phyloP scores from a whole-genome alignment of 305 asterid genomes.

The Rubia peregrina region DNA sequence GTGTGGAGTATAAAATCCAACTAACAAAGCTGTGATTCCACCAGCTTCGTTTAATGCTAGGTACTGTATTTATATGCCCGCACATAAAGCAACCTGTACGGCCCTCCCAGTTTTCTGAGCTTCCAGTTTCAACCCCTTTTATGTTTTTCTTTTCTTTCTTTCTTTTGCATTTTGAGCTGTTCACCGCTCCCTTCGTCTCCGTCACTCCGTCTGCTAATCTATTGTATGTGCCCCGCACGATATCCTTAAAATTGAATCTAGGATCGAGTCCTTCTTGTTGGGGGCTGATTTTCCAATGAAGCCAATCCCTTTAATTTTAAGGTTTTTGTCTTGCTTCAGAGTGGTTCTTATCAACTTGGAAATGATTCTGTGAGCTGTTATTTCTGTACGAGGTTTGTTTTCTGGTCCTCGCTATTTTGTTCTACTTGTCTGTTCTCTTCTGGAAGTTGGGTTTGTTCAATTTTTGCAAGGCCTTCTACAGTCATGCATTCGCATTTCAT shows the following conservation, averaged over 20 bases:
- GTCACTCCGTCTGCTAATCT: neutral
- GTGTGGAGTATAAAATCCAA: too few relatives aligned
- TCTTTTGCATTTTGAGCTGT: constrained; percentile 4
- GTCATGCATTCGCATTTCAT: neutral
- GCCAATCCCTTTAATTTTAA: neutral
- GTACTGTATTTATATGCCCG: constrained; percentile 17
- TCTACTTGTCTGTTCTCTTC: neutral
- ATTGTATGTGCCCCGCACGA: neutral
- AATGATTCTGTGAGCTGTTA: constrained; percentile 17
- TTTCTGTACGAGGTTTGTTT: constrained; percentile 18
- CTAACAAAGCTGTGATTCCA: too few relatives aligned
- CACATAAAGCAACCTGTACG: constrained; percentile 46
- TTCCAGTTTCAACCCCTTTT: constrained; percentile 4
- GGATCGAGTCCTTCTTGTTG: constrained; percentile 23
- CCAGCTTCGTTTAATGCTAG: neutral
- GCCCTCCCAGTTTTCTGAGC: constrained; percentile 11
- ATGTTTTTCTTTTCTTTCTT: constrained; percentile 8
- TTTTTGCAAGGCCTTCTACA: neutral
- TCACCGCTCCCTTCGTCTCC: neutral
- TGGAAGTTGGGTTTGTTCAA: neutral
- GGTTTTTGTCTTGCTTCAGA: neutral
- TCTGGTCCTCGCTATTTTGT: constrained; percentile 12
- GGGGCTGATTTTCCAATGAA: constrained; percentile 3
- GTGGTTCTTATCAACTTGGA: constrained; percentile 20
- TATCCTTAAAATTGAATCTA: constrained; percentile 31